Evolutionary conservation across 2,329 filamentous ascomycete genomes (phyloP), one percentile per base, ranked within the genome.

Genomic region (Ilyonectria sp.): DNA sequence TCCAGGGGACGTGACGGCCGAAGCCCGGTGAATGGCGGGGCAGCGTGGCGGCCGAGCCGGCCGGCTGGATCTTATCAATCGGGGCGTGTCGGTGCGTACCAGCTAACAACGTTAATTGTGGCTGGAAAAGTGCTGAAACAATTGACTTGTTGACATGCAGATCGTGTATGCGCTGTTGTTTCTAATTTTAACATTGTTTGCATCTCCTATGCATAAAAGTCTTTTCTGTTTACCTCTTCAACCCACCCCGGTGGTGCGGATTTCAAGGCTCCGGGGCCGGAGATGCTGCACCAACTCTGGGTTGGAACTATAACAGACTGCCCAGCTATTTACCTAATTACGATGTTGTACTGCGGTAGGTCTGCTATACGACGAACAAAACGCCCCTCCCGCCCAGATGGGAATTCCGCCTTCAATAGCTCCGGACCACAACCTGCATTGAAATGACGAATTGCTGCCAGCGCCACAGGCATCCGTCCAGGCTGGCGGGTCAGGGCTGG

Each of bases 11-110:
- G 47, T 26, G 31, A 59, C 29, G 47, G 63, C 63, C 57, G 52
- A 57, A 65, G 57, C 31, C 63, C 49, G 43, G 57, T 60, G 43
- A 43, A 43, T 26, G 35, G 40, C 54, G 37, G 47, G 47, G 49
- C 21, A 44, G 29, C 35, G 49, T 19, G 37, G 31, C 35, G 19
- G 15, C 60, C 52, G 44, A 54, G 26, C 37, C 46, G 43, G 50
- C 29, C 46, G 43, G 56, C n/a, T 59, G 49, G 26, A 59, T 59
- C 55, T 54, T 59, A 59, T 64, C 54, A 54, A 59, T 58, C 47
- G 23, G 40, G 5, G 37, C 17, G n/a, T 21, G 50, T 21, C 33
- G 19, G 31, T 29, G 15, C 10, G 31, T 29, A 26, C 10, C 10
- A n/a, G 19, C 44, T 46, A 46, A 46, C 21, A 26, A 26, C 5